Evolutionary conservation across 768 basidiomycete genomes (phyloP).

Genomic region (Boletus edulis): DNA sequence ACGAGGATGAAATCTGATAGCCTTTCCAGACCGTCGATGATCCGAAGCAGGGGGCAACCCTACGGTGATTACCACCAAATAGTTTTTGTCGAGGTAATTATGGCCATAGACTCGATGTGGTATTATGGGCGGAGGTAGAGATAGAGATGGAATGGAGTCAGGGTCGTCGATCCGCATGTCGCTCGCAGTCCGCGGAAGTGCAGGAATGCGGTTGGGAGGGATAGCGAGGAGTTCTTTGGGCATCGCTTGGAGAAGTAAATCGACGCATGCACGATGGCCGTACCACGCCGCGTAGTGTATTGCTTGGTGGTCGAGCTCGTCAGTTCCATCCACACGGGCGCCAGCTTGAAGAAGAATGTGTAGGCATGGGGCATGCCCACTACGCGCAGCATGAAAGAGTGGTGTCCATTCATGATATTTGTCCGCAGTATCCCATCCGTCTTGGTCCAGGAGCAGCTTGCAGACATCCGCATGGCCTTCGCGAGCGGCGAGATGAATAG

Average conservation of each 20-base stretch:
- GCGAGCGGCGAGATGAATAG: constrained; percentile 92
- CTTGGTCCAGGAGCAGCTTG: constrained; percentile 64
- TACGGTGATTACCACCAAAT: constrained; percentile 83
- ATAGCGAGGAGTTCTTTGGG: constrained; percentile 17
- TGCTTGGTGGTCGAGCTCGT: constrained; percentile 83
- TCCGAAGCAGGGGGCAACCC: constrained; percentile 48
- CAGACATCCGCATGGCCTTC: constrained; percentile 91
- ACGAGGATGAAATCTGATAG: constrained; percentile 71
- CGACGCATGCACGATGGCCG: constrained; percentile 72
- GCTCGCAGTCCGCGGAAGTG: constrained; percentile 25
- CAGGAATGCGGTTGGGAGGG: constrained; percentile 18
- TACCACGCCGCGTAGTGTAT: constrained; percentile 98
- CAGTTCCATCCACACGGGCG: constrained; percentile 67
- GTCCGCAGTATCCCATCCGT: constrained; percentile 84
- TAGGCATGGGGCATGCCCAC: constrained; percentile 76
- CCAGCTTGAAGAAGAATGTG: constrained; percentile 77
- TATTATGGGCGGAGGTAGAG: constrained; percentile 96
- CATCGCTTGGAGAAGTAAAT: constrained; percentile 49
- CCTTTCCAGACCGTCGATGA: constrained; percentile 35
- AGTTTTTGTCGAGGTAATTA: constrained; percentile 86
- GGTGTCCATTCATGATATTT: constrained; percentile 99
- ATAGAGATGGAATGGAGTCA: constrained; percentile 92
- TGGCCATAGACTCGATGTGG: constrained; percentile 97
- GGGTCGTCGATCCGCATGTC: constrained; percentile 60
- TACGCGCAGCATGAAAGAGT: constrained; percentile 89